Base-by-base conservation (phyloP, 371 early-diverging fungal genomes). In the Umbelopsis sp. region DNA sequence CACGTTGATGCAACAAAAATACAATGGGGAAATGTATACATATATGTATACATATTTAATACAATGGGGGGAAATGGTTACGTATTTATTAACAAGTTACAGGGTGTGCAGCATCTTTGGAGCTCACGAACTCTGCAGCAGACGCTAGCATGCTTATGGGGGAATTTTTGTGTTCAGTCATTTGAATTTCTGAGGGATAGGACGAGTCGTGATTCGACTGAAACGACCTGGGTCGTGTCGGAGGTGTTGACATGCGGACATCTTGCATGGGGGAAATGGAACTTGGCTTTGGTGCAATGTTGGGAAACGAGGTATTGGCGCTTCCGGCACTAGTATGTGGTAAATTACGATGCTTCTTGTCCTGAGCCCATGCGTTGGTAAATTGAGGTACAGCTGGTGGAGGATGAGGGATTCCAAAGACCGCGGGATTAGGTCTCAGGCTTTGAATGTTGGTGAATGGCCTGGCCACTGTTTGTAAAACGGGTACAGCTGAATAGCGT, bases 51-150 rank as follows among this genome's bases (percentile, higher is more conserved):
- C 22, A 22, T 22, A 22, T 22, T 22, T 22, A 22, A 22, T 22
- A 22, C 22, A 22, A 22, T 22, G 22, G 7, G 2, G 41, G 41
- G 41, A 41, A 41, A 41, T 10, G 7, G 2, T 41, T 41, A 10
- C 41, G 12, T 41, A 41, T 41, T 10, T 41, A 41, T 41, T 41
- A 41, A 41, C 41, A 41, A 12, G 12, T 41, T 41, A 41, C 41
- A 10, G 41, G 41, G 16, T 48, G 48, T 48, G 20, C 48, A 18
- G 48, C 48, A n/a, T 48, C 48, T 48, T 48, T 48, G 8, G 48
- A n/a, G 48, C 48, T 48, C 4, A 63, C 63, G 63, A 35, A 63
- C 63, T 63, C 63, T 25, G 63, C 63, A 7, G 63, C 63, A 16
- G 63, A 63, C 11, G 63, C 63, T 38, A 63, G 38, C 24, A 63